Percentiles rank a stretch among this genome's conserved stretches.
phyloP scores from a whole-genome alignment of 352 stramenopile genomes.

The Globisporangium lucens region DNA sequence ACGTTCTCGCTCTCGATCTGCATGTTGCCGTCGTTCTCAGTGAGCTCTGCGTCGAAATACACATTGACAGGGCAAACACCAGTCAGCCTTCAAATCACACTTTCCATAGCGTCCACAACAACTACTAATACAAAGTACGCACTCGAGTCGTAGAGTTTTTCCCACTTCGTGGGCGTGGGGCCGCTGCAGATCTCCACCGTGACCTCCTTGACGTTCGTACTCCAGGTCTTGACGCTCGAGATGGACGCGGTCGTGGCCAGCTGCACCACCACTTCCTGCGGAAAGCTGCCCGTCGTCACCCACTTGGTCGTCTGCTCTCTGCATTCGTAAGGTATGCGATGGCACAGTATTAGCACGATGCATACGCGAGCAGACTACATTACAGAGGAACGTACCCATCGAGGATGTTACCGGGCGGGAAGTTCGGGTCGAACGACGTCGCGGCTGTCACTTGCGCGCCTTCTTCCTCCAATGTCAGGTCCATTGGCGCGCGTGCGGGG shows the following conservation, averaged over 20 bases:
- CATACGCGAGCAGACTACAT: neutral
- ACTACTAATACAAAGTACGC: slow-evolving; percentile 12
- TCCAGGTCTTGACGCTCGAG: slow-evolving; percentile 80
- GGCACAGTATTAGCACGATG: neutral
- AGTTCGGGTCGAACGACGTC: slow-evolving; percentile 72
- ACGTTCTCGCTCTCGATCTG: slow-evolving; percentile 78
- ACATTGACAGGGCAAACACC: neutral
- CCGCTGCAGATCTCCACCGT: slow-evolving; percentile 64
- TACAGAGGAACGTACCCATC: slow-evolving; percentile 46
- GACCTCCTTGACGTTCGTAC: slow-evolving; percentile 69
- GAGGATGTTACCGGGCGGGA: slow-evolving; percentile 72
- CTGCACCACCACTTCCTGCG: slow-evolving; percentile 80
- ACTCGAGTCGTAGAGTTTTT: slow-evolving; percentile 77
- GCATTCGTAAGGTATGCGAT: neutral
- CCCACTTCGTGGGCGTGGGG: slow-evolving; percentile 73
- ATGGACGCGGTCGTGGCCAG: slow-evolving; percentile 73
- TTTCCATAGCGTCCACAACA: neutral
- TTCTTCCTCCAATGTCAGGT: slow-evolving; percentile 79
- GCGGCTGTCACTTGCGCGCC: slow-evolving; percentile 76
- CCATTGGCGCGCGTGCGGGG: slow-evolving; percentile 32
- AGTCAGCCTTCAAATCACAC: neutral
- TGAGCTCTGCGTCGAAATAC: slow-evolving; percentile 42
- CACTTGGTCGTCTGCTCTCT: slow-evolving; percentile 80
- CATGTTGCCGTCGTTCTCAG: slow-evolving; percentile 77
- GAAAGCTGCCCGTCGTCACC: slow-evolving; percentile 78